phyloP scores from a whole-genome alignment of 257 asterid genomes.

The Nicotiana noctiflora region DNA sequence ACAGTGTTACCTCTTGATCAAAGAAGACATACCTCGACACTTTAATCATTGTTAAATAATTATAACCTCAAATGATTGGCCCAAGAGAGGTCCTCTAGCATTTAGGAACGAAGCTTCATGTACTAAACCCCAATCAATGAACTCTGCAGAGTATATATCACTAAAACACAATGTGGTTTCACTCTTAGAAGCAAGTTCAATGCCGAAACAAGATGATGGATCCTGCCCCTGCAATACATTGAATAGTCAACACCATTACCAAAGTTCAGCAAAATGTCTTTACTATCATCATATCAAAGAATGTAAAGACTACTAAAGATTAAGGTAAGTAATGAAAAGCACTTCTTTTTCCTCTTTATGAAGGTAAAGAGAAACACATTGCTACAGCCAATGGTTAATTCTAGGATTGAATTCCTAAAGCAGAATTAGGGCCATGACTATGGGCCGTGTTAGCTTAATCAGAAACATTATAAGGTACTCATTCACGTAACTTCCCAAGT shows the following conservation, averaged over 20 bases:
- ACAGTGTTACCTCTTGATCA: conserved; percentile 1
- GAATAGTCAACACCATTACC: background rate
- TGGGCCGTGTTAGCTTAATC: background rate
- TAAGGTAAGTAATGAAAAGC: background rate
- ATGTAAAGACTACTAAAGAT: background rate
- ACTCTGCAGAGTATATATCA: conserved; percentile 65
- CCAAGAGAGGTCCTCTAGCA: conserved; percentile 43
- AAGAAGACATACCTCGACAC: conserved; percentile 12
- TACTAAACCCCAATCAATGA: conserved; percentile 50
- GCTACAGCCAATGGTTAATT: background rate
- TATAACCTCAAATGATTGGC: conserved; percentile 60
- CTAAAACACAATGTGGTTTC: conserved; percentile 44
- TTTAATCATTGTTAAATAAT: background rate
- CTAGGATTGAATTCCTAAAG: background rate
- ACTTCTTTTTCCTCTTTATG: no score
- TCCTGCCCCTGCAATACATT: conserved; percentile 40
- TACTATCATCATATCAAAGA: background rate
- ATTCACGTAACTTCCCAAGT: background rate
- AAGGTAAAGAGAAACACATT: background rate
- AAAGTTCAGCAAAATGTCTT: background rate
- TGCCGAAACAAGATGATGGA: conserved; percentile 48
- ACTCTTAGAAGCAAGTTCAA: conserved; percentile 28
- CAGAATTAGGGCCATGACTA: background rate
- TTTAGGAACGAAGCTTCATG: conserved; percentile 35
- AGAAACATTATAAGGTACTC: background rate